phyloP scores from a whole-genome alignment of 1,284 basidiomycete genomes.

The Puccinia brachypodii region DNA sequence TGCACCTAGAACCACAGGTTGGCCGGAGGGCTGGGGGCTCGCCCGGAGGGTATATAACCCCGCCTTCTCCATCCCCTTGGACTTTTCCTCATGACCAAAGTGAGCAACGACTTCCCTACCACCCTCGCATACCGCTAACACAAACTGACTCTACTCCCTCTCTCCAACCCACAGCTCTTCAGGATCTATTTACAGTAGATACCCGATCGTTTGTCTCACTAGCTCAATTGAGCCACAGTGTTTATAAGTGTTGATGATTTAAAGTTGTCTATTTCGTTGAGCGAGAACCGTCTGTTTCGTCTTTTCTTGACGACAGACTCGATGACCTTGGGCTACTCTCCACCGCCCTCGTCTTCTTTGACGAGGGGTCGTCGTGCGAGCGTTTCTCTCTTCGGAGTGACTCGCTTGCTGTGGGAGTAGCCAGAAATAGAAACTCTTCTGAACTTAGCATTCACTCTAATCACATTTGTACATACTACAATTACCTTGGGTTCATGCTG shows the following conservation, averaged over 20 bases:
- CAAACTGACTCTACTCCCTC: not conserved
- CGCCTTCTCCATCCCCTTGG: not conserved
- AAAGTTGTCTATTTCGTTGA: conserved; percentile 15
- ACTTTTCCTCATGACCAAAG: conserved; percentile 44
- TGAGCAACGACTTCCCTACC: not conserved
- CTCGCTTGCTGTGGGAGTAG: not conserved
- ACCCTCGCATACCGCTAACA: not conserved
- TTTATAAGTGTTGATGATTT: conserved; percentile 45
- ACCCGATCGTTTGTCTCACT: conserved; percentile 48
- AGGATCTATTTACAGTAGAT: conserved; percentile 50
- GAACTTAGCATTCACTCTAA: not conserved
- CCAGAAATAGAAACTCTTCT: conserved; percentile 21
- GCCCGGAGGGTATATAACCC: conserved; percentile 16
- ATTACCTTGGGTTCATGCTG: too few species aligned
- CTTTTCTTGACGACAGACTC: not conserved
- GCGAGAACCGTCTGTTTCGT: conserved; percentile 12
- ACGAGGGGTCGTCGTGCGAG: not conserved
- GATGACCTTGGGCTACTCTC: conserved; percentile 29
- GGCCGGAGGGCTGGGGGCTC: not conserved
- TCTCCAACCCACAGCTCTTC: conserved; percentile 37
- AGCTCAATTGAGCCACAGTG: conserved; percentile 45
- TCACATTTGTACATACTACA: too few species aligned
- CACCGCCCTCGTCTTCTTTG: not conserved
- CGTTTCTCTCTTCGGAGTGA: not conserved
- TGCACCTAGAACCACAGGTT: not conserved